Conservation (phyloP, 257 asterid genomes). For the Solanum pimpinellifolium region DNA sequence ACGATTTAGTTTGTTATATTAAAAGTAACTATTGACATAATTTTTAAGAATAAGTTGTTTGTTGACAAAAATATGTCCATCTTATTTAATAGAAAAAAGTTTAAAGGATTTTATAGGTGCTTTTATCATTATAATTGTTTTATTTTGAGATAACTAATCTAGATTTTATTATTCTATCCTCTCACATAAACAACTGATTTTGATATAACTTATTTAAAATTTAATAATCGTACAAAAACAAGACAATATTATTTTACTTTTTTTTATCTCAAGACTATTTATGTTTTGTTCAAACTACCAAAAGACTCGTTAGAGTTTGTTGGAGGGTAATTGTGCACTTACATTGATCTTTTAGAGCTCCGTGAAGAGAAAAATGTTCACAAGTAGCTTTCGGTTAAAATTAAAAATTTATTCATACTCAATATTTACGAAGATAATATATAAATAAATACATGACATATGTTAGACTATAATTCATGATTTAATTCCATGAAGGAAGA, state of each 20-base stretch:
- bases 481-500: neutral
- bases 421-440: too few relatives aligned
- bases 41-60: too few relatives aligned
- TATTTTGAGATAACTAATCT: neutral
- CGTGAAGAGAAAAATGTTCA: neutral
- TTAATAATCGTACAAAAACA: too few relatives aligned
- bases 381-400: neutral
- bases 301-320: neutral
- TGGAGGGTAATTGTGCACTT: neutral
- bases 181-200: neutral
- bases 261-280: neutral
- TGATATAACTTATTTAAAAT: neutral
- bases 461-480: neutral
- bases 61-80: accelerated
- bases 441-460: neutral
- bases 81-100: neutral
- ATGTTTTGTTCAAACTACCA: neutral
- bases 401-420: too few relatives aligned
- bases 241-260: neutral
- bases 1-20: too few relatives aligned
- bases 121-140: neutral
- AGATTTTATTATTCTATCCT: neutral
- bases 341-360: neutral
- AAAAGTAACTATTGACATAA: neutral
- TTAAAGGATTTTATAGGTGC: neutral